Evolutionary conservation across 495 filamentous ascomycete species (phyloP), one percentile per base, ranked within the genome.

Genomic region (Evernia prunastri): DNA sequence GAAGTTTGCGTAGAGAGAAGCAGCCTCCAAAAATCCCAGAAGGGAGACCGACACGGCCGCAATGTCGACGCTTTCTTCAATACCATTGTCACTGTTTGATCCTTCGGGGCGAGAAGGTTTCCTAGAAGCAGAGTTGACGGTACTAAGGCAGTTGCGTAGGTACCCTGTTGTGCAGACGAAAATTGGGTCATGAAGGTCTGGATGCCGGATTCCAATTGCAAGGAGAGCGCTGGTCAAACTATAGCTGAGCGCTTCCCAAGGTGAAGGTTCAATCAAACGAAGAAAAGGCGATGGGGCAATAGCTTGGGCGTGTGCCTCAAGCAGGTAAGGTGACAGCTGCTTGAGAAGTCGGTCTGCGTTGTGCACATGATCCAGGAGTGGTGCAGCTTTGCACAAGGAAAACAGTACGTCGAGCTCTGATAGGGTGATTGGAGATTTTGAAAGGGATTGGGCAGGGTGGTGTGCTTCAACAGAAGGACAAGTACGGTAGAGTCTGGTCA

Each of bases 381-480:
- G 86, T 12, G 91, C 89, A 33, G 94, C 89, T 75, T 89, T 91
- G 75, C 92, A 96, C 29, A 98, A 81, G 37, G 92, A 90, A 25
- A 97, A 76, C 33, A 97, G 80, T 45, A 93, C 87, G 72, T 97
- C 92, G 64, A 95, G 84, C 79, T 98, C 94, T 60, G 89, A 85
- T 58, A 91, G 29, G 72, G 29, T 43, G 13, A 68, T 68, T n/a
- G 62, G 62, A 12, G 25, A 33, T 6, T 39, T 37, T 29, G 62
- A 60, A 31, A 61, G 53, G 18, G 31, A 31, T 25, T 56, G 53
- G 17, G 6, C 56, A n/a, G 73, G 76, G 72, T 79, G 75, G 0
- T 69, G 58, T 33, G 71, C 71, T 17, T 69, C 65, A 31, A 63
- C 56, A 61, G 66, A 58, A 59, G 80, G 78, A 37, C 78, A 84